Conservation (phyloP, 1,139 yeast genomes). For the Magnusiomyces tetraspermus region DNA sequence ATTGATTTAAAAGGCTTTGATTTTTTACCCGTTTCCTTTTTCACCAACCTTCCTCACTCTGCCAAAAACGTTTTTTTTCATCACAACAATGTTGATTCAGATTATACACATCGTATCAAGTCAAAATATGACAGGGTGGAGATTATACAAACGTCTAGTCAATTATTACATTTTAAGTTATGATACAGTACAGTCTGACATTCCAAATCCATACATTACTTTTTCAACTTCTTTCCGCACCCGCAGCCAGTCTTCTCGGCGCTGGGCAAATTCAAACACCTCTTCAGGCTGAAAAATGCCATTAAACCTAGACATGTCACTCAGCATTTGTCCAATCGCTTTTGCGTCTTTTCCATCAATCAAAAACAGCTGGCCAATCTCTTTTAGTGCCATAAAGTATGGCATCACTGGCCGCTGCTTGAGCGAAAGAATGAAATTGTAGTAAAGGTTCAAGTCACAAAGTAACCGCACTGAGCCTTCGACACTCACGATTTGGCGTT, state of each 20-base stretch:
- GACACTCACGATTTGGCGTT: slow-evolving; percentile 50
- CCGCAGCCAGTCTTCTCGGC: slow-evolving; percentile 76
- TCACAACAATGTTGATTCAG: slow-evolving; percentile 7
- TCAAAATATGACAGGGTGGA: background rate
- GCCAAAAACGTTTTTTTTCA: slow-evolving; percentile 4
- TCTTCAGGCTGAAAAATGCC: slow-evolving; percentile 91
- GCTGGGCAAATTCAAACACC: slow-evolving; percentile 79
- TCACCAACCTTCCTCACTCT: slow-evolving; percentile 16
- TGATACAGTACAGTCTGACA: slow-evolving; percentile 46
- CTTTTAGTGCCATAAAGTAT: slow-evolving; percentile 70
- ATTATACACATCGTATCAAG: background rate
- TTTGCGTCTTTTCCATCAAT: slow-evolving; percentile 70
- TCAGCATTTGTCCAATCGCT: slow-evolving; percentile 72
- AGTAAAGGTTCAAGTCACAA: slow-evolving; percentile 54
- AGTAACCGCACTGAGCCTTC: slow-evolving; percentile 70
- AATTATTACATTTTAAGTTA: slow-evolving; percentile 24
- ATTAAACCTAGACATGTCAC: slow-evolving; percentile 77
- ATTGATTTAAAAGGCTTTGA: slow-evolving; percentile 20
- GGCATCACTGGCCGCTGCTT: slow-evolving; percentile 64
- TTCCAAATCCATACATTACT: slow-evolving; percentile 83
- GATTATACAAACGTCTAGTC: background rate
- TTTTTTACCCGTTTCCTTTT: slow-evolving; percentile 19
- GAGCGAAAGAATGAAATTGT: slow-evolving; percentile 55
- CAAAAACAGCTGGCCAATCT: slow-evolving; percentile 72
- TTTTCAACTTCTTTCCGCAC: slow-evolving; percentile 78